Evolutionary conservation across 345 rosid species (phyloP).

Genomic region (Gossypium bickii): DNA sequence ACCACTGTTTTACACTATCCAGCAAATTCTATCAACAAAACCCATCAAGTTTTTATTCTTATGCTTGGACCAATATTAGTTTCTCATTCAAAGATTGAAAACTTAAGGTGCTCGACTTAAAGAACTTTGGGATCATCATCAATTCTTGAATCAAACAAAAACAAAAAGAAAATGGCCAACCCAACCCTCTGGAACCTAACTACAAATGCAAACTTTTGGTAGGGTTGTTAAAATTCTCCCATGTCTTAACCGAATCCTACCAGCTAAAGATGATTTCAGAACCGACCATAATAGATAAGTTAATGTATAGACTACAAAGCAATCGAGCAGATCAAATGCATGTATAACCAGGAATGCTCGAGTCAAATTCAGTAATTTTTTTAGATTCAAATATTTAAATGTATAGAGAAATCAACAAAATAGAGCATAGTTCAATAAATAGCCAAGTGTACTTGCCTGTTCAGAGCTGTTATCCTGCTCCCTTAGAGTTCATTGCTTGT

Average conservation of each 20-base stretch:
- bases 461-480: neutral
- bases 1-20: neutral
- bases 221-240: no score
- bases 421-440: neutral
- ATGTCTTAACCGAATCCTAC: neutral
- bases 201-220: no score
- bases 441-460: slow-evolving; percentile 1
- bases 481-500: neutral
- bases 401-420: neutral
- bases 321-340: neutral
- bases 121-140: neutral
- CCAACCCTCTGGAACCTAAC: no score
- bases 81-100: neutral
- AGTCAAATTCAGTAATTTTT: neutral
- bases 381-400: neutral
- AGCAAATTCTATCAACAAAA: neutral
- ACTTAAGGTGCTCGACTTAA: neutral
- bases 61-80: neutral
- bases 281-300: neutral
- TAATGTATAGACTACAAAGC: neutral
- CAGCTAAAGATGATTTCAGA: neutral
- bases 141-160: neutral
- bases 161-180: no score
- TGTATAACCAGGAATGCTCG: neutral
- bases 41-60: neutral